Percentiles rank a stretch among this genome's conserved stretches.
phyloP scores from a whole-genome alignment of 2,329 filamentous ascomycete genomes.

The Knoxdaviesia capensis region DNA sequence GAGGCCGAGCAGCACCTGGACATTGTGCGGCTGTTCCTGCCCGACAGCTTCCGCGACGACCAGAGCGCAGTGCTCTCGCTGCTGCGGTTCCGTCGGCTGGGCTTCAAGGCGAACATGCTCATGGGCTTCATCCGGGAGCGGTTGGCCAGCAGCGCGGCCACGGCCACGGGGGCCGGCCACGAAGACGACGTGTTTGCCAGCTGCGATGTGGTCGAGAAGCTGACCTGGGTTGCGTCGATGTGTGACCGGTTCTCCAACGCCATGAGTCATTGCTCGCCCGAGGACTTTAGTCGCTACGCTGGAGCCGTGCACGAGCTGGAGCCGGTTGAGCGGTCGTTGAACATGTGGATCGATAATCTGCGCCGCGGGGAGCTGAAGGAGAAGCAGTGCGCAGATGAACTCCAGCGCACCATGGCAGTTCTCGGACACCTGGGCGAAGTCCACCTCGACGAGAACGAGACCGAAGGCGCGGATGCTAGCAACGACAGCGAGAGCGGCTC shows the following conservation, averaged over 20 bases:
- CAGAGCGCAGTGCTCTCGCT: constrained; percentile 75
- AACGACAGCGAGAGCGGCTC: no score
- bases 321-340: constrained; percentile 75
- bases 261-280: constrained; percentile 57
- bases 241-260: constrained; percentile 69
- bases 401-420: constrained; percentile 68
- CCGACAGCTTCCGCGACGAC: constrained; percentile 63
- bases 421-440: constrained; percentile 74
- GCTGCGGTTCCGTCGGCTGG: constrained; percentile 69
- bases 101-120: constrained; percentile 70
- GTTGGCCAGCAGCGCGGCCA: constrained; percentile 29
- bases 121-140: constrained; percentile 63
- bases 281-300: constrained; percentile 61
- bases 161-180: constrained; percentile 31
- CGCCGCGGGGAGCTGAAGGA: constrained; percentile 74
- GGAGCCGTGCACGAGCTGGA: constrained; percentile 73
- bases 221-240: constrained; percentile 66
- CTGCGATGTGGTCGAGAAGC: constrained; percentile 66
- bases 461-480: constrained; percentile 10
- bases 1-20: constrained; percentile 75
- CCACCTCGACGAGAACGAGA: constrained; percentile 48
- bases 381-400: constrained; percentile 58
- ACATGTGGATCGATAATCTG: constrained; percentile 70
- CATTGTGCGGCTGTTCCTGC: constrained; percentile 77
- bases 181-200: constrained; percentile 64